These are phyloP conservation scores for Pelargonium fulgidum DNA, from an alignment of 441 rosid genomes.

Conservation along the genomic window DNA sequence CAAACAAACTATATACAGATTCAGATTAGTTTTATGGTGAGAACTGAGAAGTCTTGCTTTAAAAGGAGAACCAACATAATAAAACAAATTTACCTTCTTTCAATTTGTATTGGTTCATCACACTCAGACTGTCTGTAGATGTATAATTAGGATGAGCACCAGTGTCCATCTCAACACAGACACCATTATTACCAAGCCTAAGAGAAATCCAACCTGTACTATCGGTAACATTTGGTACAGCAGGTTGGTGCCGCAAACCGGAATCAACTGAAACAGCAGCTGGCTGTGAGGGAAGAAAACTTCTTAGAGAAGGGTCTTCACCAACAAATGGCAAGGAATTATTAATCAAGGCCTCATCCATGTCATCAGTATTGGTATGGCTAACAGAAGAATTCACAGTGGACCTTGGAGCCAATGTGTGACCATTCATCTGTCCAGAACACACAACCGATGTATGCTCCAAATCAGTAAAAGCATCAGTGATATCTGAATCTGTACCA, in stretches of 20 bases:
- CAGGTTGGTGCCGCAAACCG: conserved; percentile 4
- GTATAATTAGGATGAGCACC: conserved; percentile 14
- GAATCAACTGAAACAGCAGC: conserved; percentile 9
- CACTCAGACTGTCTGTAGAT: conserved; percentile 16
- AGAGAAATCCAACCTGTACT: conserved; percentile 27
- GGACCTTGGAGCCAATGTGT: conserved; percentile 14
- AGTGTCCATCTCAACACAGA: conserved; percentile 5
- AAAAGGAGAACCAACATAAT: neutral
- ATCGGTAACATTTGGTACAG: conserved; percentile 13
- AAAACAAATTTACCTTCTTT: conserved; percentile 24
- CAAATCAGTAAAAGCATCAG: conserved; percentile 24
- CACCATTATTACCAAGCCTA: conserved; percentile 19
- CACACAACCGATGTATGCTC: conserved; percentile 17
- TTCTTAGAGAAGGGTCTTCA: conserved; percentile 20
- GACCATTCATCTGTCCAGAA: conserved; percentile 23
- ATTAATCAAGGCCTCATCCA: conserved; percentile 20
- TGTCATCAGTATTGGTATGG: conserved; percentile 9
- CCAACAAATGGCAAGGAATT: conserved; percentile 16
- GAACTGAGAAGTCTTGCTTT: neutral
- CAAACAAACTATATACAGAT: neutral
- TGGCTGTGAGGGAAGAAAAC: conserved; percentile 20
- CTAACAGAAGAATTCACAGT: conserved; percentile 12
- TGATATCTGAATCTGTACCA: conserved; percentile 22
- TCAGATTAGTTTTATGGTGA: neutral
- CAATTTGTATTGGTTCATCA: conserved; percentile 13